Evolutionary conservation across 73 alveolate species (phyloP).

Genomic region (Paramecium octaurelia): DNA sequence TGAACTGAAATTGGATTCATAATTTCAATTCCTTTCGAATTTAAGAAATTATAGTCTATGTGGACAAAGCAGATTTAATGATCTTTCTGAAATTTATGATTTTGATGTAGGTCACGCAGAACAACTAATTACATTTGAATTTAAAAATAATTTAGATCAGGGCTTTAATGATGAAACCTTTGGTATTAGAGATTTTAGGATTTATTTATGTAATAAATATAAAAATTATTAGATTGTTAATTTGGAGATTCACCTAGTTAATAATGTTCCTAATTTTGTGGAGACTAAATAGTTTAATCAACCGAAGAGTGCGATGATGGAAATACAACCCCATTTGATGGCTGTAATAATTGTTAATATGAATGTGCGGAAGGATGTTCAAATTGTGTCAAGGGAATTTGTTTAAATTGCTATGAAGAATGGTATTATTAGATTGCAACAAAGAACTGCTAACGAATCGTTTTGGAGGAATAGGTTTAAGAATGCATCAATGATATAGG

Average conservation of each 20-base stretch:
- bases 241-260: not conserved
- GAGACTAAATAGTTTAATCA: not conserved
- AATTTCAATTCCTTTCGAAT: not conserved
- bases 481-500: not conserved
- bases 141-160: not conserved
- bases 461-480: no score
- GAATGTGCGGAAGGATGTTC: not conserved
- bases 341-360: not conserved
- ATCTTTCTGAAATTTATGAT: not conserved
- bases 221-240: not conserved
- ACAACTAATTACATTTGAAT: not conserved
- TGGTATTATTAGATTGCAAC: not conserved
- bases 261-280: not conserved
- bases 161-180: not conserved
- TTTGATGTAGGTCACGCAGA: not conserved
- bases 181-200: not conserved
- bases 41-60: not conserved
- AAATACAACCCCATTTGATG: not conserved
- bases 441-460: not conserved
- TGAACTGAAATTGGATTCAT: not conserved
- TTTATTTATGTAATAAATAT: not conserved
- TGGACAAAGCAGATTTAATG: not conserved
- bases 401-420: not conserved
- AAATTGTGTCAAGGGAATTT: not conserved
- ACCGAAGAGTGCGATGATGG: not conserved